These are phyloP conservation scores for Mallotus japonicus DNA, from an alignment of 441 rosid genomes.

Conservation along the genomic window DNA sequence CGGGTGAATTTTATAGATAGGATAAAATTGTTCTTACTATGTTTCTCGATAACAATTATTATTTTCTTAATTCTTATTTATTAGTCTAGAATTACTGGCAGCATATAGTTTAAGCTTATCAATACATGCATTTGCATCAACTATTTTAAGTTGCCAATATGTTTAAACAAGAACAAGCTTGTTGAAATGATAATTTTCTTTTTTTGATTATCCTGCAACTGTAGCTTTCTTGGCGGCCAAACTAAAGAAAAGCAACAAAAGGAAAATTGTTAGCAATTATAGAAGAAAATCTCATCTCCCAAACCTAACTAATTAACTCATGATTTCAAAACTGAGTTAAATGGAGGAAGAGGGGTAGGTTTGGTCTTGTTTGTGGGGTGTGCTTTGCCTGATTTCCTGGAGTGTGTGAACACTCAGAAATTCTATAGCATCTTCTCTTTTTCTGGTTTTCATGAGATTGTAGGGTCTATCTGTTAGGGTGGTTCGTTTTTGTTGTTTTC, in stretches of 20 bases:
- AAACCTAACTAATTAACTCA: not conserved
- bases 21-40: no score
- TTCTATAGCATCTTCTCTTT: not conserved
- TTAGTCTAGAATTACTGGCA: no score
- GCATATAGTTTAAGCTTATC: no score
- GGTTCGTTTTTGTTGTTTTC: constrained; percentile 13
- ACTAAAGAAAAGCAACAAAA: not conserved
- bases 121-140: no score
- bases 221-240: constrained; percentile 15
- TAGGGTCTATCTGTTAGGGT: constrained; percentile 17
- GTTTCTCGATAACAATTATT: no score
- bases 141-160: not conserved
- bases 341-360: constrained; percentile 15
- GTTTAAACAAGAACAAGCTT: not conserved
- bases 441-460: not conserved
- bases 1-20: no score
- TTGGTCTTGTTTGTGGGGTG: not conserved
- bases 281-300: not conserved
- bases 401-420: constrained; percentile 15
- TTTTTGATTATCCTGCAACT: not conserved
- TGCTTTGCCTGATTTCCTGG: not conserved
- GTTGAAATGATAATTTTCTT: not conserved
- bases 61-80: no score
- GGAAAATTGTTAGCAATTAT: no score
- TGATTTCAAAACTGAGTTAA: constrained; percentile 12